Evolutionary conservation across 2,329 filamentous ascomycete genomes (phyloP).

Genomic region (Trichoderma sp.): DNA sequence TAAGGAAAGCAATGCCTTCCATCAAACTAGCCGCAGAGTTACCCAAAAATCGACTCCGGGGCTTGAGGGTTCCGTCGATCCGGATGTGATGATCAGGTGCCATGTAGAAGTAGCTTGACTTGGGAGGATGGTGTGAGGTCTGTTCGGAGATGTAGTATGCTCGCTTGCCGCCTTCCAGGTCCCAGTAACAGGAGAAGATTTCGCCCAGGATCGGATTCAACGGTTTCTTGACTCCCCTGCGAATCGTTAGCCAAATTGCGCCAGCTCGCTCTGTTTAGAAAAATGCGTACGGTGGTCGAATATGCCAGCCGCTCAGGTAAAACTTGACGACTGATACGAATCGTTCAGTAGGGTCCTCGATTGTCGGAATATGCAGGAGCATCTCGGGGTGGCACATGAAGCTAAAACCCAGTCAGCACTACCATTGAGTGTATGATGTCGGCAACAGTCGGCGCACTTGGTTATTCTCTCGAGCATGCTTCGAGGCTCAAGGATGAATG

Average conservation of each 20-base stretch:
- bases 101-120: slow-evolving; percentile 99
- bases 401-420: slow-evolving; percentile 52
- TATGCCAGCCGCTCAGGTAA: slow-evolving; percentile 98
- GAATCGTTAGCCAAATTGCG: slow-evolving; percentile 33
- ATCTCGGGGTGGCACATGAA: slow-evolving; percentile 99
- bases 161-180: slow-evolving; percentile 78
- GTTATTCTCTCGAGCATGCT: slow-evolving; percentile 99
- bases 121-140: slow-evolving; percentile 96
- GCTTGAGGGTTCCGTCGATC: slow-evolving; percentile 94
- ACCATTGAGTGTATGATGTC: slow-evolving; percentile 42
- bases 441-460: slow-evolving; percentile 61
- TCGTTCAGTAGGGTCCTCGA: slow-evolving; percentile 85
- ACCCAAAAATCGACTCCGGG: slow-evolving; percentile 90
- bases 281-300: slow-evolving; percentile 82
- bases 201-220: slow-evolving; percentile 96
- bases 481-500: slow-evolving; percentile 95
- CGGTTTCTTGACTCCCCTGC: slow-evolving; percentile 94
- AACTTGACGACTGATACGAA: slow-evolving; percentile 98
- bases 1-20: slow-evolving; percentile 91
- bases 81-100: slow-evolving; percentile 90
- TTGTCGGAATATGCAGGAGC: slow-evolving; percentile 81
- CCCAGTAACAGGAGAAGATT: slow-evolving; percentile 94
- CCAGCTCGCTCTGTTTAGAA: slow-evolving; percentile 17
- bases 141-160: slow-evolving; percentile 98
- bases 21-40: slow-evolving; percentile 98